Base-by-base conservation (phyloP, 495 filamentous ascomycete species). In the Achaetomiella virescens region DNA sequence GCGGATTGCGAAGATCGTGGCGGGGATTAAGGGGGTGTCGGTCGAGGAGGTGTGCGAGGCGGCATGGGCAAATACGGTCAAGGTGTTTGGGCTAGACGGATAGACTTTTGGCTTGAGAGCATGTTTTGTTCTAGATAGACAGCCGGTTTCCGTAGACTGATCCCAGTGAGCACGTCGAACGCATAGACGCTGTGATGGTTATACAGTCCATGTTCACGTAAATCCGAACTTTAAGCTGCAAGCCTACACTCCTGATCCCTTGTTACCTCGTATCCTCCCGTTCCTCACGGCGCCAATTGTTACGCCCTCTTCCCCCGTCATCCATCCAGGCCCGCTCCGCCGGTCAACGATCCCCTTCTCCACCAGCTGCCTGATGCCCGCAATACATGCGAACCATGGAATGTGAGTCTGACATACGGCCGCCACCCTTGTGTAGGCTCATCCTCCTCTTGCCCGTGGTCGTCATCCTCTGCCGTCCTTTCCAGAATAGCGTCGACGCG, bases 251-350 rank as follows among this genome's bases (percentile, higher is more conserved):
- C 74, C 77, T 8, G 72, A 76, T 6, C 77, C 77, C 52, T 70
- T 77, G 51, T 72, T 65, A 2, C 78, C 79, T 37, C 66, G 66
- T 54, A 82, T 83, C 60, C 78, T 79, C 3, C 89, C 87, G 41
- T 77, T 63, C 50, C 75, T 79, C 0, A 95, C 81, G 38, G 79
- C 77, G 1, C 86, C 88, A 41, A 84, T 70, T 59, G 85, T 91
- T 3, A 95, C 83, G 0, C 83, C 87, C 20, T 88, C 89, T 63
- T 95, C 89, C 1, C 90, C 90, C 1, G 89, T 91, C 84, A 95
- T 86, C 90, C 90, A 96, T 0, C 89, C 87, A 0, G 90, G 90
- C 83, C 21, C 73, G 78, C 67, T 82, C n/a, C 78, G 0, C 87
- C 86, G n/a, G 61, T 91, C 82, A 12, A 93, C 68, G 14, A 88